These are phyloP conservation scores for Alternaria sp. DNA, from an alignment of 2,329 filamentous ascomycete species.

Conservation along the genomic window DNA sequence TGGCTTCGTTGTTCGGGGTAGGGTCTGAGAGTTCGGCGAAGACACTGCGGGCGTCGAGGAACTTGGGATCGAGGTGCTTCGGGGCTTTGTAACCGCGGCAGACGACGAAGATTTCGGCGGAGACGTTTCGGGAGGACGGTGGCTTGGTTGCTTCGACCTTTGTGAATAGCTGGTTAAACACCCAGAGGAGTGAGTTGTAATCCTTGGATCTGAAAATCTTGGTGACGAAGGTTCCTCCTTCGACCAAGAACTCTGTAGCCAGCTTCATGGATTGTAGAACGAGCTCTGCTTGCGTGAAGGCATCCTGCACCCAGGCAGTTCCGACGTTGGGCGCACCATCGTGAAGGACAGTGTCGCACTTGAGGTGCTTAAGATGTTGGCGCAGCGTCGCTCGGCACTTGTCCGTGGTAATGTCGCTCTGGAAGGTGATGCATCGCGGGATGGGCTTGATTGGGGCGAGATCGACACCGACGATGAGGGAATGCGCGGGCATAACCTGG, in stretches of 20 bases:
- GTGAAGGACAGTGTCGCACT: constrained; percentile 93
- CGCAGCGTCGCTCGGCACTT: constrained; percentile 92
- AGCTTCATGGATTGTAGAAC: constrained; percentile 89
- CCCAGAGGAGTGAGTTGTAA: constrained; percentile 94
- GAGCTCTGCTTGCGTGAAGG: constrained; percentile 95
- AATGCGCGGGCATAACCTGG: constrained; percentile 81
- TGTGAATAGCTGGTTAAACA: constrained; percentile 93
- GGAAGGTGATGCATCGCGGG: constrained; percentile 90
- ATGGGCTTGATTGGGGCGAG: constrained; percentile 95
- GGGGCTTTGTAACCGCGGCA: constrained; percentile 95
- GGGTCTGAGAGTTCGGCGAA: constrained; percentile 90
- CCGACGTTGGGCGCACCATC: constrained; percentile 98
- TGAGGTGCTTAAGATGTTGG: constrained; percentile 92
- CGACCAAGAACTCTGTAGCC: constrained; percentile 85
- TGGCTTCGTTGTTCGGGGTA: constrained; percentile 93
- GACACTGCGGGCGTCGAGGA: constrained; percentile 86
- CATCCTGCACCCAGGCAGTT: constrained; percentile 97
- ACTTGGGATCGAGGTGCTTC: constrained; percentile 89
- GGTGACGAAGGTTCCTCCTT: constrained; percentile 86
- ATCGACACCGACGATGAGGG: constrained; percentile 93
- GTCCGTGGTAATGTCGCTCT: constrained; percentile 97
- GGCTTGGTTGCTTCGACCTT: constrained; percentile 98
- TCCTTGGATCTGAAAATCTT: constrained; percentile 98
- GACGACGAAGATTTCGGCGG: constrained; percentile 97
- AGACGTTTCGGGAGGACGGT: constrained; percentile 92